phyloP scores from a whole-genome alignment of 257 asterid species.

The Solanum boliviense region DNA sequence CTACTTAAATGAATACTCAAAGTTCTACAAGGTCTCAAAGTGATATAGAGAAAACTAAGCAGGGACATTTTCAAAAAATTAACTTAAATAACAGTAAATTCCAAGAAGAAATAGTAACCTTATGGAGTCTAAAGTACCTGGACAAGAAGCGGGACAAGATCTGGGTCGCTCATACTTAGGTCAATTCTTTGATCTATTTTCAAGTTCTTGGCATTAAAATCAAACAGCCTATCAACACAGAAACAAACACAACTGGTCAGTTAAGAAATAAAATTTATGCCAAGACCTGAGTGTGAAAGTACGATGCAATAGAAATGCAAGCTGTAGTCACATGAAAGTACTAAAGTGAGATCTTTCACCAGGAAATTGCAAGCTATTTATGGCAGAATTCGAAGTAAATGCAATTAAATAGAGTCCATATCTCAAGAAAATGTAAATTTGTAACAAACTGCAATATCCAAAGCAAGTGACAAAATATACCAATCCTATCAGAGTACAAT shows the following conservation, averaged over 20 bases:
- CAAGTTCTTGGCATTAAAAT: slow-evolving; percentile 66
- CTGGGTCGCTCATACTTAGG: slow-evolving; percentile 97
- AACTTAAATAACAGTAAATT: neutral
- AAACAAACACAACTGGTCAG: neutral
- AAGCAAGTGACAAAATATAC: neutral
- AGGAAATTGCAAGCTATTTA: neutral
- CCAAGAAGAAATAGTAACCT: neutral
- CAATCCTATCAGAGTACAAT: neutral
- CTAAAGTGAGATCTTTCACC: neutral
- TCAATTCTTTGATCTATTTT: slow-evolving; percentile 88
- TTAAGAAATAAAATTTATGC: neutral
- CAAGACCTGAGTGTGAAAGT: neutral
- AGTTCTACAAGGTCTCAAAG: neutral
- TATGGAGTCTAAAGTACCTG: slow-evolving; percentile 45
- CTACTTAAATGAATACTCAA: neutral
- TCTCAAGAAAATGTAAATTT: neutral
- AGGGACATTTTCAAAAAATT: neutral
- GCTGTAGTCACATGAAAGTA: neutral
- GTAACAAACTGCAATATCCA: neutral
- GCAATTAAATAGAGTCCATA: neutral
- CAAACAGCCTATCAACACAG: slow-evolving; percentile 56
- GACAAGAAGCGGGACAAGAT: slow-evolving; percentile 86
- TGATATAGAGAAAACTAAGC: neutral
- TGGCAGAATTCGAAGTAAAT: neutral
- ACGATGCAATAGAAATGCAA: neutral